phyloP scores from a whole-genome alignment of 768 basidiomycete species.

The Amanita thiersii region DNA sequence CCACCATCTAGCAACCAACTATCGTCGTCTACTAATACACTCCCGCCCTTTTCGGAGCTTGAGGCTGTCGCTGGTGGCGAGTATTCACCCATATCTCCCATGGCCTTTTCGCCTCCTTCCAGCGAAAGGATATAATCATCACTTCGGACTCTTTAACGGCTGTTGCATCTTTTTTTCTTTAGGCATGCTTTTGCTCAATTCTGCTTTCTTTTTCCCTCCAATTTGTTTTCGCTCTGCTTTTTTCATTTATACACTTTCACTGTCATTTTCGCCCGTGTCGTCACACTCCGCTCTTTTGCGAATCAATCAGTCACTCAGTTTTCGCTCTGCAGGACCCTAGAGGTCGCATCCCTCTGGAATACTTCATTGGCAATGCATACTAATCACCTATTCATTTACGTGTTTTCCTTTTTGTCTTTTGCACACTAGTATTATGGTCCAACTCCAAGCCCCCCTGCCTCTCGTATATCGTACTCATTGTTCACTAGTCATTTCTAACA shows the following conservation, averaged over 20 bases:
- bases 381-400: constrained; percentile 12
- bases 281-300: constrained; percentile 2
- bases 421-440: constrained; percentile 1
- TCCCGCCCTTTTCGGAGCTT: constrained; percentile 75
- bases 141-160: constrained; percentile 17
- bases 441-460: constrained; percentile 3
- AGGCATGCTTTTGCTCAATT: constrained; percentile 12
- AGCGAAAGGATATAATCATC: constrained; percentile 33
- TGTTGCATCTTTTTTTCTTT: constrained; percentile 15
- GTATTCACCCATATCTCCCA: constrained; percentile 63
- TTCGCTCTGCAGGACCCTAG: constrained; percentile 1
- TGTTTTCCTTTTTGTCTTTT: constrained; percentile 9
- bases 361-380: constrained; percentile 10
- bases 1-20: constrained; percentile 20
- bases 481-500: constrained; percentile 28
- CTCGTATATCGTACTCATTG: constrained; percentile 29
- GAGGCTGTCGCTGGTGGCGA: constrained; percentile 80
- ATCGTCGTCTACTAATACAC: constrained; percentile 34
- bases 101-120: constrained; percentile 51
- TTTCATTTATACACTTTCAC: constrained; percentile 13
- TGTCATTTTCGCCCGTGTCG: constrained; percentile 13
- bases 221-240: constrained; percentile 10
- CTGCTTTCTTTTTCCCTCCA: constrained; percentile 7
- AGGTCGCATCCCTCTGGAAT: constrained; percentile 4
- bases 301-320: not conserved